Conservation (phyloP, 257 asterid genomes). For the Jacaranda mimosifolia region DNA sequence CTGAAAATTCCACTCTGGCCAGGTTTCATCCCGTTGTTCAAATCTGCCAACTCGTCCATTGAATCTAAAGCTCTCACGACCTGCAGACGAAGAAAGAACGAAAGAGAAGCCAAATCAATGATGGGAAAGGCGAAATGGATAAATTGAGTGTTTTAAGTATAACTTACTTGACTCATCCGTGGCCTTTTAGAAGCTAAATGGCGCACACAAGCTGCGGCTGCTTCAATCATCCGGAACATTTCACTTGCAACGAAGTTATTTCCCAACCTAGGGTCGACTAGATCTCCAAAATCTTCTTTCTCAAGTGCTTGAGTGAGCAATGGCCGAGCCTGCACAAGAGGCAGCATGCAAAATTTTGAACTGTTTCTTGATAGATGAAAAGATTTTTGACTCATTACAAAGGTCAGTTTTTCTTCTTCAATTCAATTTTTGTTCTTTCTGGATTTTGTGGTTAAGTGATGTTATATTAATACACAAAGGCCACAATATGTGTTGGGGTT, state of each 20-base stretch:
- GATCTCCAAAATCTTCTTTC: slow-evolving; percentile 60
- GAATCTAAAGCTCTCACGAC: slow-evolving; percentile 84
- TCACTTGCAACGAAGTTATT: slow-evolving; percentile 61
- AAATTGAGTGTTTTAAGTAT: not conserved
- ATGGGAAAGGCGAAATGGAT: slow-evolving; percentile 18
- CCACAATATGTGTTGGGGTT: not conserved
- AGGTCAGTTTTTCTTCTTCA: not conserved
- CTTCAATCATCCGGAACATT: slow-evolving; percentile 89
- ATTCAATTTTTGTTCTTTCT: not conserved
- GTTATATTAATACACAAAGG: not conserved
- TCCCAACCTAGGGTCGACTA: slow-evolving; percentile 67
- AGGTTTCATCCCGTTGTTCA: slow-evolving; percentile 85
- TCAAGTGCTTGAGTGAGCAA: slow-evolving; percentile 76
- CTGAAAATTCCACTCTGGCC: slow-evolving; percentile 82
- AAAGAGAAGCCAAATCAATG: not conserved
- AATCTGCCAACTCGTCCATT: slow-evolving; percentile 73
- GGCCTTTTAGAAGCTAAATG: slow-evolving; percentile 87
- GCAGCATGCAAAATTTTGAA: not conserved
- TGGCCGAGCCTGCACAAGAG: slow-evolving; percentile 78
- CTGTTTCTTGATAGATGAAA: slow-evolving; percentile 18
- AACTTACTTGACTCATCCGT: slow-evolving; percentile 73
- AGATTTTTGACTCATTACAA: not conserved
- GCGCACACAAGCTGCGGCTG: slow-evolving; percentile 92
- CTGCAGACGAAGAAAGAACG: slow-evolving; percentile 43
- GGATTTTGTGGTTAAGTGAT: not conserved